phyloP scores from a whole-genome alignment of 2,329 filamentous ascomycete species.

The Fusarium luffae region DNA sequence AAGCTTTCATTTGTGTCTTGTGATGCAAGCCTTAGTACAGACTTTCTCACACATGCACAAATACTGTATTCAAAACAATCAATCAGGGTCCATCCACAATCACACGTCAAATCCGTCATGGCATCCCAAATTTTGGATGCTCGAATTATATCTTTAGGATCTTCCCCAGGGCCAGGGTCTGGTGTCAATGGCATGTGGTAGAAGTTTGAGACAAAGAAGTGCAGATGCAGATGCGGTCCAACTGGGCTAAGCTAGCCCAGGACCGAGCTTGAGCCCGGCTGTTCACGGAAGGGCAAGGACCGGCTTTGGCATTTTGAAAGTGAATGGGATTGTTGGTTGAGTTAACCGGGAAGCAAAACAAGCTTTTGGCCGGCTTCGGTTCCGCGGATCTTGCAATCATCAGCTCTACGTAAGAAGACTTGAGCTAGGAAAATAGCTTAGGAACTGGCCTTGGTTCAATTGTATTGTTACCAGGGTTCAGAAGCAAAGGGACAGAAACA shows the following conservation, averaged over 20 bases:
- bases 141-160: slow-evolving; percentile 3
- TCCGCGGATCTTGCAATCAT: slow-evolving; percentile 10
- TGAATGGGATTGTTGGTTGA: slow-evolving; percentile 1
- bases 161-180: slow-evolving; percentile 33
- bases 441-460: background rate
- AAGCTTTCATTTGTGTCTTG: background rate
- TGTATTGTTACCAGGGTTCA: slow-evolving; percentile 2
- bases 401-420: background rate
- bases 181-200: slow-evolving; percentile 36
- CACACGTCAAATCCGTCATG: slow-evolving; percentile 16
- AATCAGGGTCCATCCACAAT: slow-evolving; percentile 38
- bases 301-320: slow-evolving; percentile 11
- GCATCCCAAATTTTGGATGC: background rate
- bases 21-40: background rate
- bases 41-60: background rate
- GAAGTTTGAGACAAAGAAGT: slow-evolving; percentile 32
- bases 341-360: slow-evolving; percentile 18
- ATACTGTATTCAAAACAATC: background rate
- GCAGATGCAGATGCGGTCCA: background rate
- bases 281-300: slow-evolving; percentile 18
- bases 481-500: background rate
- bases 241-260: slow-evolving; percentile 11
- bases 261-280: slow-evolving; percentile 7
- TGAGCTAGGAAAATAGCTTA: background rate
- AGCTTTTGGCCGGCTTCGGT: slow-evolving; percentile 22